Evolutionary conservation across 192 early-diverging fungal species (phyloP).

Genomic region (Entophlyctis luteolus): DNA sequence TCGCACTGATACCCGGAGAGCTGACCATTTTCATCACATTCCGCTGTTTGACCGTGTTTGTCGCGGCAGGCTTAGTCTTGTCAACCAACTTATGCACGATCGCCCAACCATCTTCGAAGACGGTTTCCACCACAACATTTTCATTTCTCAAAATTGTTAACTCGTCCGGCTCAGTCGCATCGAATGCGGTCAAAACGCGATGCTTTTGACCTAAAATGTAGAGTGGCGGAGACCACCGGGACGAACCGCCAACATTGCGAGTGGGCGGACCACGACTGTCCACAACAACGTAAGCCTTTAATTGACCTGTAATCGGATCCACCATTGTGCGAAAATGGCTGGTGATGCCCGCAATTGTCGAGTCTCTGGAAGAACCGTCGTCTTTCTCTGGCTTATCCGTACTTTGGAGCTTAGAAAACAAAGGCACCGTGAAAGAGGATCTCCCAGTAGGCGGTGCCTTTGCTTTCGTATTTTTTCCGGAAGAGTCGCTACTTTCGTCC

Average conservation of each 20-base stretch:
- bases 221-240: neutral
- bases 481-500: neutral
- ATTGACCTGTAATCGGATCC: constrained; percentile 16
- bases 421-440: no score
- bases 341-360: neutral
- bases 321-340: neutral
- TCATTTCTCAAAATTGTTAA: neutral
- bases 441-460: neutral
- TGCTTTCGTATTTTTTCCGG: neutral
- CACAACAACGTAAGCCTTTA: constrained; percentile 2
- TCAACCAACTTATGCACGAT: constrained; percentile 14
- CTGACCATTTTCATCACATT: constrained; percentile 3
- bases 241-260: constrained; percentile 14
- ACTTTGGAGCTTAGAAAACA: neutral
- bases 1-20: neutral
- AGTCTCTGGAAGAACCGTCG: no score
- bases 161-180: constrained; percentile 4
- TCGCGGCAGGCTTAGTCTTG: neutral
- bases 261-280: constrained; percentile 14
- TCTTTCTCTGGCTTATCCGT: neutral
- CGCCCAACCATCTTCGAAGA: constrained; percentile 19
- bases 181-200: constrained; percentile 5
- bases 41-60: neutral
- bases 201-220: neutral
- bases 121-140: constrained; percentile 1